Evolutionary conservation across 805 yeast genomes (phyloP).

Genomic region (Blastobotrys americana): DNA sequence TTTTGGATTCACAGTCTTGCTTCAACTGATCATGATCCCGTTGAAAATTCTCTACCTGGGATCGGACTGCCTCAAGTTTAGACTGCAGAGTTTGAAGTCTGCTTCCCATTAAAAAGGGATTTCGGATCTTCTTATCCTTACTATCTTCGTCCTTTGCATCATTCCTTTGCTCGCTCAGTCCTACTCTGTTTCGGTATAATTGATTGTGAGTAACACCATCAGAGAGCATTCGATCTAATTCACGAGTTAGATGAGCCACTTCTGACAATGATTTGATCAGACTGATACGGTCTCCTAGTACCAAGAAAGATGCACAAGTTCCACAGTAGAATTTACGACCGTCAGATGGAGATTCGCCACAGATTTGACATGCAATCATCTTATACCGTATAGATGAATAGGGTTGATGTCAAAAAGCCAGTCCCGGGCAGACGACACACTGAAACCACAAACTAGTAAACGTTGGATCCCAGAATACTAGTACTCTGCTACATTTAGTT

Average conservation of each 20-base stretch:
- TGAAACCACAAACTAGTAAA: not conserved
- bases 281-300: slow-evolving; percentile 15
- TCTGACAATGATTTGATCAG: slow-evolving; percentile 15
- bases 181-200: not conserved
- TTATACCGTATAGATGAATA: too few relatives aligned
- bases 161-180: not conserved
- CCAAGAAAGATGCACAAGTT: slow-evolving; percentile 15
- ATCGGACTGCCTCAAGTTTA: not conserved
- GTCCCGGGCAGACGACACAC: slow-evolving; percentile 1
- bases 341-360: slow-evolving; percentile 13
- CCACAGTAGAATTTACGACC: slow-evolving; percentile 16
- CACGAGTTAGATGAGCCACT: slow-evolving; percentile 10
- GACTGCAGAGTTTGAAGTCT: not conserved
- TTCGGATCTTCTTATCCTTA: too few relatives aligned
- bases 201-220: not conserved
- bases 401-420: too few relatives aligned
- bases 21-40: not conserved
- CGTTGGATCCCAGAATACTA: slow-evolving; percentile 3
- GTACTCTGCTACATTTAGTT: too few relatives aligned
- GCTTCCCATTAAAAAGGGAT: not conserved
- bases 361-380: slow-evolving; percentile 15
- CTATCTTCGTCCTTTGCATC: not conserved
- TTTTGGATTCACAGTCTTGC: not conserved
- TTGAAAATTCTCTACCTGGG: not conserved
- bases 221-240: not conserved